Conservation (phyloP, 179 eudicot genomes). For the Corrigiola litoralis region DNA sequence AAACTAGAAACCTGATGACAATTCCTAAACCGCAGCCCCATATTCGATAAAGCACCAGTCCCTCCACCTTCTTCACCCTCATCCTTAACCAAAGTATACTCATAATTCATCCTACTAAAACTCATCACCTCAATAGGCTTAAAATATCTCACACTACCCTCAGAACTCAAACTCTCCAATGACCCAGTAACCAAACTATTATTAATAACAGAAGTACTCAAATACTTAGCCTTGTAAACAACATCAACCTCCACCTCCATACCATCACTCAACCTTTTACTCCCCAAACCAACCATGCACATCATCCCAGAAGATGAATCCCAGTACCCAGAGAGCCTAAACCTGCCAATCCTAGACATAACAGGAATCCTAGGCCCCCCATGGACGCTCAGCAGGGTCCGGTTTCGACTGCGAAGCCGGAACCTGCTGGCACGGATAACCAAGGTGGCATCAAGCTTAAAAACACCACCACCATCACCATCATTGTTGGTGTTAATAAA, state of each 20-base stretch:
- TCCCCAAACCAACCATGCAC: slow-evolving; percentile 78
- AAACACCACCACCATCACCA: slow-evolving; percentile 20
- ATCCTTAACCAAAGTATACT: slow-evolving; percentile 38
- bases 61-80: slow-evolving; percentile 28
- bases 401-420: slow-evolving; percentile 19
- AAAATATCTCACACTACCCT: slow-evolving; percentile 24
- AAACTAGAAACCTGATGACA: slow-evolving; percentile 32
- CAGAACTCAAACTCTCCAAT: slow-evolving; percentile 41
- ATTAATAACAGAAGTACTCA: slow-evolving; percentile 33
- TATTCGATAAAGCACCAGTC: slow-evolving; percentile 18
- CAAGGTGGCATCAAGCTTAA: slow-evolving; percentile 32
- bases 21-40: slow-evolving; percentile 11
- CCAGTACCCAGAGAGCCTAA: slow-evolving; percentile 61
- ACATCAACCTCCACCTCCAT: slow-evolving; percentile 24
- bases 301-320: slow-evolving; percentile 49
- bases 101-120: slow-evolving; percentile 50
- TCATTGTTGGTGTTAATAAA: slow-evolving; percentile 29
- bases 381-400: slow-evolving; percentile 18
- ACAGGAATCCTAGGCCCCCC: slow-evolving; percentile 41
- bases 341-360: slow-evolving; percentile 2
- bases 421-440: slow-evolving; percentile 20
- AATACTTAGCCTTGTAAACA: slow-evolving; percentile 61
- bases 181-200: slow-evolving; percentile 63
- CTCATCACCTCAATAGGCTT: slow-evolving; percentile 48
- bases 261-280: not conserved